Base-by-base conservation (phyloP, 768 basidiomycete genomes). In the Lanmaoa pseudosensibilis region DNA sequence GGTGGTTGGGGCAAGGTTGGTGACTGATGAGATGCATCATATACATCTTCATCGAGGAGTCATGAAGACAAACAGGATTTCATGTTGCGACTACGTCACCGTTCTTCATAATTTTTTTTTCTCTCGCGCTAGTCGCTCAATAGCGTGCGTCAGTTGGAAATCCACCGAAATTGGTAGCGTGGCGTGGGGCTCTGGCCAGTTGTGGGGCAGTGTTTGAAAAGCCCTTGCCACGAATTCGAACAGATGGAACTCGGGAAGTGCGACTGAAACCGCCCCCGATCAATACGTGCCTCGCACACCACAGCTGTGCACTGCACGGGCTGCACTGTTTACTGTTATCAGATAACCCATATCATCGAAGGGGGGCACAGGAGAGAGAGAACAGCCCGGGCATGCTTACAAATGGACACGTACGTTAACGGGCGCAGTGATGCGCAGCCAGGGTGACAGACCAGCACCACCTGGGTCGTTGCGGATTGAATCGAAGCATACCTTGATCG, bases 251-350 rank as follows among this genome's bases (percentile, higher is more conserved):
- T 38, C 54, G 33, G 56, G 58, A 63, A 68, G 57, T 34, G 55
- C 54, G 48, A 40, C 54, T 44, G 43, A 55, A 57, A 57, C 56
- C 59, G 61, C 65, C 61, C 58, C 68, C 67, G 67, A 70, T 69
- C 67, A 60, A 39, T 58, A n/a, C 49, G 43, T 54, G 61, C 57
- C 58, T 61, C 67, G 50, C 19, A 48, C 56, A 70, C 67, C 68
- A 68, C 68, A 70, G 67, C 55, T 52, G 50, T 46, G 59, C 65
- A 63, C 58, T 49, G 64, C 68, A 63, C 18, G 40, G 47, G 49
- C 36, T 19, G 33, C 8, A 44, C 33, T 9, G 40, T 45, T 32
- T 23, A 3, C 39, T 38, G 59, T 37, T 57, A 65, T 59, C 60
- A 63, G 67, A 68, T 69, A 63, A 60, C 33, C 33, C 19, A 38